Evolutionary conservation across 345 rosid genomes (phyloP), one percentile per base, ranked within the genome.

Genomic region (Cardamine occulta): DNA sequence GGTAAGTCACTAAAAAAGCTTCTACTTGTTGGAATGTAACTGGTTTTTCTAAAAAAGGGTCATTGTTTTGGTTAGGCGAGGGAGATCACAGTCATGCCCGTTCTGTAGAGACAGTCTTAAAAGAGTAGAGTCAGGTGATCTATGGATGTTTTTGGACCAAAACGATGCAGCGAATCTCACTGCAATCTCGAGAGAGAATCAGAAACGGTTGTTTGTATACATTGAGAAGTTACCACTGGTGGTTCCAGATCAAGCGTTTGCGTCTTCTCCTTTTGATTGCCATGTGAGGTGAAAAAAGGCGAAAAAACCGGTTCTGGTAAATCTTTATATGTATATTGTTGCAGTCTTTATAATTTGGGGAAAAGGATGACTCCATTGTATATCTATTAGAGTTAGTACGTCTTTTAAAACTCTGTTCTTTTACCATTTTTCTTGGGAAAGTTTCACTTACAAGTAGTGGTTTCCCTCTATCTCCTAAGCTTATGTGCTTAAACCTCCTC

Each of bases 31-130:
- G 28, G 19, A 29, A 32, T 55, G 63, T 56, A 26, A 52, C 34
- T 3, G 3, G 14, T 49, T 58, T 58, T 39, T 37, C 48, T 79
- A 3, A 34, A n/a, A 18, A 77, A 69, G 32, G 28, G 4, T 17
- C 1, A 23, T 70, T 70, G 70, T 47, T 34, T 53, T 77, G 4
- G 51, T 62, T 86, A 91, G 97, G 95, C 73, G 80, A 5, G 79
- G 62, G 29, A 80, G 93, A 34, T 91, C 97, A 14, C 90, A 83
- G 79, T 88, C 97, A 21, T 91, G 95, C 54, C 97, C 97, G 14
- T 89, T 91, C 72, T 91, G 97, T 53, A 76, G 95, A 80, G 89
- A 88, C 68, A 79, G 83, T 49, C 86, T 91, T 29, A 83, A 76
- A 76, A 81, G 85, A 83, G 87, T 86, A 8, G 70, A 85, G 21